Evolutionary conservation across 2,329 filamentous ascomycete genomes (phyloP), one percentile per base, ranked within the genome.

Genomic region (Diplodia intermedia): DNA sequence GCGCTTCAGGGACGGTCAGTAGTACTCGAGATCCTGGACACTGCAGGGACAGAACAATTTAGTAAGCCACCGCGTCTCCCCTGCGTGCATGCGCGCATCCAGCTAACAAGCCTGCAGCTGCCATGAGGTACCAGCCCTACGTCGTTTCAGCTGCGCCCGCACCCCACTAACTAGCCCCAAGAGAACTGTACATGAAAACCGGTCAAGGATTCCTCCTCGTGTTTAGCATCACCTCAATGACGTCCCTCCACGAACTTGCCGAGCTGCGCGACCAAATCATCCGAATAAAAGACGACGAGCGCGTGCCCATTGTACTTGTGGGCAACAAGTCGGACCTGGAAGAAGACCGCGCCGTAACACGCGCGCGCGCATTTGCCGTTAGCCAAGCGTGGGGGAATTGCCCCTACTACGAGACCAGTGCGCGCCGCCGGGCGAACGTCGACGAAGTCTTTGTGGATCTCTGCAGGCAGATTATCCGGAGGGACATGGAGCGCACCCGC

Each of bases 321-420:
- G 93, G 93, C 70, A 97, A 97, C 84, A 97, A 97, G 80, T 91
- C 90, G 69, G 93, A 97, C 75, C 85, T 97, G 53, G 92, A 95
- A 79, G 93, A 97, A 76, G 91, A 94, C 77, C 89, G 93, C 36
- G 87, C 86, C 23, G 91, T 97, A 9, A 88, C 90, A 14, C 87
- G 92, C 63, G 90, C 91, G 70, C 89, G 89, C 73, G 93, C 92
- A 5, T 97, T 97, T 76, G 86, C 90, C 38, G 86, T 96, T 71
- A 93, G 91, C n/a, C 92, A 95, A 76, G 87, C 86, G 75, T 97
- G 93, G 93, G 90, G 90, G 23, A 89, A 89, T 73, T 91, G 91
- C 43, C 93, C 93, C 0, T 97, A 97, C 78, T 97, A 97, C 76
- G 93, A 97, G 81, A 91, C 93, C 43, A 94, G 91, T 71, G 93